Base-by-base conservation (phyloP, 768 basidiomycete genomes). In the Phanerodontia chrysosporium region DNA sequence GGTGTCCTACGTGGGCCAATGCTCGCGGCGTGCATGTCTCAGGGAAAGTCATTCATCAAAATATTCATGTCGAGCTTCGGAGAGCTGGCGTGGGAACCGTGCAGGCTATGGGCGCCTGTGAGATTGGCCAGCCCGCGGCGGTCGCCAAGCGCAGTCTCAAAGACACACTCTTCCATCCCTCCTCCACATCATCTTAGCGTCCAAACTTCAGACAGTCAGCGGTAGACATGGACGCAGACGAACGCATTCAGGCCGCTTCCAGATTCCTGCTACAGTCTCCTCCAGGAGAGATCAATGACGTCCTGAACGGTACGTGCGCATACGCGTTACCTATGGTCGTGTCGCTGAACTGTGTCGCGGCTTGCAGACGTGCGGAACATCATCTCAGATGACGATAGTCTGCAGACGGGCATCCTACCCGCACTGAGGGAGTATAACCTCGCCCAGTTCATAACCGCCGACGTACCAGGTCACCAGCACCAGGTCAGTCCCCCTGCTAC, bases 271-370 rank as follows among this genome's bases (percentile, higher is more conserved):
- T 92, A 0, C 95, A 97, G 70, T 86, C 92, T 1, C 95, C 95
- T 25, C 95, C 95, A 0, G 95, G 95, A 46, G 91, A 98, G 77
- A 94, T 98, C 64, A 97, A 96, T 72, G 95, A 98, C 75, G 95
- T 97, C 18, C 78, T 98, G 55, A 92, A 92, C 66, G 94, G 93
- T 92, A 60, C 62, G 73, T 49, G 6, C 49, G 55, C 46, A 46
- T n/a, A 49, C 61, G 45, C 45, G 39, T 25, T 39, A n/a, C 2
- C 45, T 45, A 57, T 48, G 7, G 32, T 6, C 44, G 54, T 36
- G 48, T 36, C 49, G 58, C 49, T 62, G 58, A 61, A 35, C 18
- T 58, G 44, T 45, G 30, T 51, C 49, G 58, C 58, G 57, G 58
- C 53, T 42, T 45, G 42, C 67, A 95, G 96, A 98, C 76, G 84